phyloP scores from a whole-genome alignment of 192 early-diverging fungal species.

The Jimgerdemannia lactiflua region DNA sequence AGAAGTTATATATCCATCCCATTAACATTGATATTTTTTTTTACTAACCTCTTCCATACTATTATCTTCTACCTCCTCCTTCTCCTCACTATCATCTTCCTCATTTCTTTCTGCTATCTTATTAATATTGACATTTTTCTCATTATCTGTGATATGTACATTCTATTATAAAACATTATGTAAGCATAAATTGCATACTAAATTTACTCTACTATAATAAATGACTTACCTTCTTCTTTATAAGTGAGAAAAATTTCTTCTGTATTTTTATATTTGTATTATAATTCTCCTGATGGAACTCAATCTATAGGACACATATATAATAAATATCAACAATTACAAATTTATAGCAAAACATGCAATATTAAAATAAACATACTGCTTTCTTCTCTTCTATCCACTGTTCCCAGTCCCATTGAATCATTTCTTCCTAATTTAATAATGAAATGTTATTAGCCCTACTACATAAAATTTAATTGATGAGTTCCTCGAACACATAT shows the following conservation, averaged over 20 bases:
- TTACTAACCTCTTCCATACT: too few species aligned
- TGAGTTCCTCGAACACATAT: slow-evolving; percentile 20
- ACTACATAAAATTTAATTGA: slow-evolving; percentile 16
- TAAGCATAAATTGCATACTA: too few species aligned
- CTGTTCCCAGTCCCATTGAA: slow-evolving; percentile 17
- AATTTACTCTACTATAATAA: too few species aligned
- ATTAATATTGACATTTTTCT: too few species aligned
- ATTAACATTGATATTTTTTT: too few species aligned
- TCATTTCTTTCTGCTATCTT: too few species aligned
- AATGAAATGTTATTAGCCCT: slow-evolving; percentile 5
- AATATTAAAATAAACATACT: slow-evolving; percentile 15
- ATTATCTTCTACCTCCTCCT: too few species aligned
- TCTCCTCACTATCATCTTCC: too few species aligned
- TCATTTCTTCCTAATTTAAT: slow-evolving; percentile 16
- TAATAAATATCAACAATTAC: slow-evolving; percentile 12
- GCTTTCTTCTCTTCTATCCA: slow-evolving; percentile 23
- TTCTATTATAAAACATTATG: too few species aligned
- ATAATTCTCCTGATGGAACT: slow-evolving; percentile 8
- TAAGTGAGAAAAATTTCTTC: slow-evolving; percentile 13
- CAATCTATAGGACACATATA: slow-evolving; percentile 15
- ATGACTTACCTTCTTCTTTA: too few species aligned
- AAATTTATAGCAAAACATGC: slow-evolving; percentile 7
- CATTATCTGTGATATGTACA: too few species aligned
- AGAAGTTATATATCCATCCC: too few species aligned
- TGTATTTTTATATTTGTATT: not conserved